Base-by-base conservation (phyloP, 352 stramenopile species). In the Phytophthora crassamura region DNA sequence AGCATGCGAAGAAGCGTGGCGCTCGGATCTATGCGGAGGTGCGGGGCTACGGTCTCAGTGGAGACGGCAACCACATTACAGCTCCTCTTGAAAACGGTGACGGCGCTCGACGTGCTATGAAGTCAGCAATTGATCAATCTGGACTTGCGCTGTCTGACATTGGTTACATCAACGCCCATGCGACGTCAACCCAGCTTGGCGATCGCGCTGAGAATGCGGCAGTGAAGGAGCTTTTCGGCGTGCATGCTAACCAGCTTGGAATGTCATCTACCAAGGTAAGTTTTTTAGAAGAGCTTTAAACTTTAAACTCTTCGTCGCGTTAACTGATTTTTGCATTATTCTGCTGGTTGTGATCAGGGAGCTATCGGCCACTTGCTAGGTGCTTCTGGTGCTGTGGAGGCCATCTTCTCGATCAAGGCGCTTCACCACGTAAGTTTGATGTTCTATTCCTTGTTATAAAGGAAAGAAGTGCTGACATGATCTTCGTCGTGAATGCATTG, bases 101-200 rank as follows among this genome's bases (percentile, higher is more conserved):
- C 50, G 87, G 84, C 7, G 88, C 86, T 51, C 53, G 58, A 67
- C 89, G 74, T 62, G 94, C 95, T 11, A 99, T 99, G 97, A 39
- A 82, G 46, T 84, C 91, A 28, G 96, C 97, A 9, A 59, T 99
- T 33, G 61, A 71, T 32, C 80, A 96, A 64, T 89, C 92, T 1
- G 82, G 80, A 3, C 57, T 97, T 18, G 54, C 69, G 7, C 33
- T 83, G n/a, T 87, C 91, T 25, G 86, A 97, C 43, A 90, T 99
- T 20, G 95, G 97, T 28, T 99, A 99, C 70, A 93, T 99, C 35
- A 99, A 99, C 64, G 95, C 97, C 4, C 98, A 99, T 69, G 97
- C 97, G 5, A 99, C 98, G 7, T 98, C 93, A n/a, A 99, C 98
- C 1, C 97, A 96, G 0, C 86, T 98, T 14, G 97, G 97, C 1